These are phyloP conservation scores for Chrysophaeum taylorii DNA, from an alignment of 352 stramenopile species.

Conservation along the genomic window DNA sequence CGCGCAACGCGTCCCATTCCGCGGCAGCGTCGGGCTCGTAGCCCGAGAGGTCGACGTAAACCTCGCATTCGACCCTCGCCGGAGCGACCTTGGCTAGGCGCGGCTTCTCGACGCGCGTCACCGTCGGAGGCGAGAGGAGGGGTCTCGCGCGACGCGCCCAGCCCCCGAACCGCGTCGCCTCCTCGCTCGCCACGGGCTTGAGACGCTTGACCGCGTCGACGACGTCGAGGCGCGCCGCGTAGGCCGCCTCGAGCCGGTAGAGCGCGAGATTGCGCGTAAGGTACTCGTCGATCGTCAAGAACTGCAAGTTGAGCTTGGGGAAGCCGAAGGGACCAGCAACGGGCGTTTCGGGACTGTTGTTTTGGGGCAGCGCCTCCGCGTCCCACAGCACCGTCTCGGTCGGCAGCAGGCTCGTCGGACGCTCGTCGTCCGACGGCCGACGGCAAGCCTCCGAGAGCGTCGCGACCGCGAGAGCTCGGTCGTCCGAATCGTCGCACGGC, in stretches of 20 bases:
- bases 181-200: constrained; percentile 20
- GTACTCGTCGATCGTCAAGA: constrained; percentile 84
- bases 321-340: constrained; percentile 57
- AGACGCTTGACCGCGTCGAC: constrained; percentile 63
- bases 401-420: constrained; percentile 59
- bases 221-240: constrained; percentile 64
- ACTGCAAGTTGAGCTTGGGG: constrained; percentile 87
- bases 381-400: constrained; percentile 43
- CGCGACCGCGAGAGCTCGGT: no score
- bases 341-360: no score
- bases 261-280: constrained; percentile 79
- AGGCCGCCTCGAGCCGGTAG: constrained; percentile 68
- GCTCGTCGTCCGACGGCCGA: no score
- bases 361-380: not conserved
- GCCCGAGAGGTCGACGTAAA: constrained; percentile 67
- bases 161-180: constrained; percentile 31
- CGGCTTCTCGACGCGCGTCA: constrained; percentile 57
- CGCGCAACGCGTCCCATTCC: constrained; percentile 76
- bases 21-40: constrained; percentile 42
- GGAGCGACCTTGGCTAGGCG: constrained; percentile 69
- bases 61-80: constrained; percentile 61
- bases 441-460: no score
- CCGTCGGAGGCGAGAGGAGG: not conserved
- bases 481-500: no score
- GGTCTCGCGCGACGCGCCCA: no score